A percentile compares a stretch with the other conserved stretches of the same genome.
These are phyloP conservation scores for Sutorius eximius DNA, from an alignment of 1,284 basidiomycete genomes.

Conservation along the genomic window DNA sequence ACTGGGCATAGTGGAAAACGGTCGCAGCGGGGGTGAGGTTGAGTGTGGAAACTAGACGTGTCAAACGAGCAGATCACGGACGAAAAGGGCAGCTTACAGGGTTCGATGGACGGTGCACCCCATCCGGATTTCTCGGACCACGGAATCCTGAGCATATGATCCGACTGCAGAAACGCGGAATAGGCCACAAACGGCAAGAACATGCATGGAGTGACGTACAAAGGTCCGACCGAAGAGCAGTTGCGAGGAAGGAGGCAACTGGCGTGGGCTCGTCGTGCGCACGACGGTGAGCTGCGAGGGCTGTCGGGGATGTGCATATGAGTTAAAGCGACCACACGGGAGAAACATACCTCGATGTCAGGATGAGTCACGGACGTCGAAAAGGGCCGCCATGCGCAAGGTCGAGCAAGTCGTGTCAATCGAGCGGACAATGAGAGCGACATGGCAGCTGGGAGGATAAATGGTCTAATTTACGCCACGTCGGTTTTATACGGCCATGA, in stretches of 20 bases:
- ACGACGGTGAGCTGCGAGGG: constrained; percentile 49
- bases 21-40: constrained; percentile 80
- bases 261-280: constrained; percentile 49
- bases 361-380: constrained; percentile 3
- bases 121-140: constrained; percentile 79
- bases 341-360: constrained; percentile 28
- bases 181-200: constrained; percentile 8
- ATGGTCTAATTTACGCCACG: not conserved
- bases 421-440: constrained; percentile 13
- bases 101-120: constrained; percentile 81
- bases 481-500: constrained; percentile 29
- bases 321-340: not conserved
- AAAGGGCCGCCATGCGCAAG: constrained; percentile 12
- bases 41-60: constrained; percentile 65
- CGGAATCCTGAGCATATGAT: constrained; percentile 90
- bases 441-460: constrained; percentile 16
- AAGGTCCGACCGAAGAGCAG: constrained; percentile 72
- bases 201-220: constrained; percentile 42
- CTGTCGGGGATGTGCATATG: constrained; percentile 31
- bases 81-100: constrained; percentile 54
- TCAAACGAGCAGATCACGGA: constrained; percentile 8
- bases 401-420: constrained; percentile 4
- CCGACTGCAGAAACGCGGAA: constrained; percentile 53
- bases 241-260: constrained; percentile 51
- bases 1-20: constrained; percentile 93